These are phyloP conservation scores for Mrakia hoshinonis DNA, from an alignment of 768 basidiomycete genomes.

Conservation along the genomic window DNA sequence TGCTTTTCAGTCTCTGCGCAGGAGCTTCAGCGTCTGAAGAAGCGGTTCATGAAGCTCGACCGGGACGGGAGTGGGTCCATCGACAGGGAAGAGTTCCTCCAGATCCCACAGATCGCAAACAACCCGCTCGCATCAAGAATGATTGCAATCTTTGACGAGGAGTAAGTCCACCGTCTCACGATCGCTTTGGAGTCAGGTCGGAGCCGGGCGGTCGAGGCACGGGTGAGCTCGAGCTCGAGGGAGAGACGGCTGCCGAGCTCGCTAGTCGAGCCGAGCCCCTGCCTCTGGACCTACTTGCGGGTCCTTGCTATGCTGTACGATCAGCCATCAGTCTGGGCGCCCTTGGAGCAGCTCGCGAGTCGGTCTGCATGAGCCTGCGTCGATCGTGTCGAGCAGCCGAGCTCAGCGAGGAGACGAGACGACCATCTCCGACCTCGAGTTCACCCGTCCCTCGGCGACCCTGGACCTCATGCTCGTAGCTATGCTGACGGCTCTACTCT, in stretches of 20 bases:
- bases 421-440: background rate
- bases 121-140: conserved; percentile 93
- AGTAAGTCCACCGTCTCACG: conserved; percentile 52
- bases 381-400: background rate
- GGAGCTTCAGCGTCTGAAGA: conserved; percentile 91
- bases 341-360: too few relatives aligned
- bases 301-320: background rate
- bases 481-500: background rate
- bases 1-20: conserved; percentile 70
- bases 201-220: background rate
- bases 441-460: background rate
- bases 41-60: conserved; percentile 99
- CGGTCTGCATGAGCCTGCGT: background rate
- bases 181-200: background rate
- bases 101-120: conserved; percentile 97
- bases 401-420: background rate
- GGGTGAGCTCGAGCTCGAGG: background rate
- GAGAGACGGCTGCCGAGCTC: background rate
- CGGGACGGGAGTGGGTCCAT: conserved; percentile 96
- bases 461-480: background rate
- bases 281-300: background rate
- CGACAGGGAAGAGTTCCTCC: conserved; percentile 95
- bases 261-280: background rate
- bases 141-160: conserved; percentile 99
- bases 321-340: too few relatives aligned